A percentile compares a stretch with the other conserved stretches of the same genome.
Evolutionary conservation across 164 flowering plant genomes (phyloP).

Genomic region (Brasenia schreberi): DNA sequence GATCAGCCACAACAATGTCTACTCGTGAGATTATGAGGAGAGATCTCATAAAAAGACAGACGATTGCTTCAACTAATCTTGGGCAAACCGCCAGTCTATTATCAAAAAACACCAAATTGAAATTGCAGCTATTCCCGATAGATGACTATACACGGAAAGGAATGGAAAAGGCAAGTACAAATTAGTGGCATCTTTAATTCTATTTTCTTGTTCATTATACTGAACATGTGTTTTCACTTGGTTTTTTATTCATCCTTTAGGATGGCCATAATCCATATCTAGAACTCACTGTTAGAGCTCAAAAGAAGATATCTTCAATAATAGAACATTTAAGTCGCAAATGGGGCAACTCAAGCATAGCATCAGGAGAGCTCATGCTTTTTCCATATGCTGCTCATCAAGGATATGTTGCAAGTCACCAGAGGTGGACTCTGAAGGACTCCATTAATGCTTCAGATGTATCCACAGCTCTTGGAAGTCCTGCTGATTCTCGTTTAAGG

Average conservation of each 20-base stretch:
- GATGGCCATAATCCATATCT: conserved; percentile 86
- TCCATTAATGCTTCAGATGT: conserved; percentile 83
- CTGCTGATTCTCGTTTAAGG: conserved; percentile 84
- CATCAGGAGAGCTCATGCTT: conserved; percentile 64
- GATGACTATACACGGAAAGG: conserved; percentile 74
- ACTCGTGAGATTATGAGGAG: neutral
- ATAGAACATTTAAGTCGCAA: conserved; percentile 88
- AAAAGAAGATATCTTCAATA: conserved; percentile 91
- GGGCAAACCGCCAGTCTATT: conserved; percentile 15
- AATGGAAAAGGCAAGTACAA: conserved; percentile 58
- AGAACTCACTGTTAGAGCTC: conserved; percentile 82
- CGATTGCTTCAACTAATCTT: neutral
- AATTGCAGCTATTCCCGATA: conserved; percentile 91
- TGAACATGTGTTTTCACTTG: neutral
- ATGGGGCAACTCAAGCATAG: conserved; percentile 77
- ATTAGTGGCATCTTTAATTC: neutral
- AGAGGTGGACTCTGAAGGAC: conserved; percentile 62
- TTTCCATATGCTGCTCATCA: conserved; percentile 59
- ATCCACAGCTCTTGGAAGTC: conserved; percentile 55
- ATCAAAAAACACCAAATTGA: conserved; percentile 33
- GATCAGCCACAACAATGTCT: neutral
- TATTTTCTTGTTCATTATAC: too few relatives aligned
- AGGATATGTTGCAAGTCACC: conserved; percentile 34
- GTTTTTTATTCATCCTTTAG: conserved; percentile 19
- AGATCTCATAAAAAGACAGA: neutral